These are phyloP conservation scores for Cryptosporidium sp. DNA, from an alignment of 169 alveolate species.

Conservation along the genomic window DNA sequence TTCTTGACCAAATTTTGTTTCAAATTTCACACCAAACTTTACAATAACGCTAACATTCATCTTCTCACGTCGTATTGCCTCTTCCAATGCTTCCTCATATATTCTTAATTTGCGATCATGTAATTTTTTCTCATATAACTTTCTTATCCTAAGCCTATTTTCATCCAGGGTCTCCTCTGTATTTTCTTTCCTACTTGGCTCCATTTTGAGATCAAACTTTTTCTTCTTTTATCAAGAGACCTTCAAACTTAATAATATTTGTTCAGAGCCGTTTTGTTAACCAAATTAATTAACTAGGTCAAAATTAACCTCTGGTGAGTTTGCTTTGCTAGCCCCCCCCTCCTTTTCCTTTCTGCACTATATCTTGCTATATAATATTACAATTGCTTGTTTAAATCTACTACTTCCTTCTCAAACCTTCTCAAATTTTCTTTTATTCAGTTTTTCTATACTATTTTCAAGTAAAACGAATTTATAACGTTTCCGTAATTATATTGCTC, in stretches of 20 bases:
- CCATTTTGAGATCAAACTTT: not conserved
- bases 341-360: not conserved
- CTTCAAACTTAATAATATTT: not conserved
- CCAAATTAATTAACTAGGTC: not conserved
- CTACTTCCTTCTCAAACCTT: not conserved
- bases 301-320: not conserved
- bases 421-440: not conserved
- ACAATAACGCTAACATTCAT: slow-evolving; percentile 18
- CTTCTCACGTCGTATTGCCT: slow-evolving; percentile 64
- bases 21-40: slow-evolving; percentile 51
- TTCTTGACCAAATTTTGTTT: slow-evolving; percentile 64
- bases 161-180: slow-evolving; percentile 19
- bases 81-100: slow-evolving; percentile 72
- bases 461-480: slow-evolving; percentile 12
- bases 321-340: not conserved
- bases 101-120: slow-evolving; percentile 67
- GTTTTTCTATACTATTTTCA: not conserved
- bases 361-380: not conserved
- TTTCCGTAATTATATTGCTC: not conserved
- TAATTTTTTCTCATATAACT: slow-evolving; percentile 38
- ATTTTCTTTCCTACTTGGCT: slow-evolving; percentile 27
- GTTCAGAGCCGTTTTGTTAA: not conserved
- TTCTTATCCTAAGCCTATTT: slow-evolving; percentile 59
- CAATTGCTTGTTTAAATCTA: not conserved
- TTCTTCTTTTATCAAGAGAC: not conserved